A percentile compares a stretch with the other conserved stretches of the same genome.
Conservation (phyloP, 2,329 filamentous ascomycete genomes). For the Calonectria honghensis region DNA sequence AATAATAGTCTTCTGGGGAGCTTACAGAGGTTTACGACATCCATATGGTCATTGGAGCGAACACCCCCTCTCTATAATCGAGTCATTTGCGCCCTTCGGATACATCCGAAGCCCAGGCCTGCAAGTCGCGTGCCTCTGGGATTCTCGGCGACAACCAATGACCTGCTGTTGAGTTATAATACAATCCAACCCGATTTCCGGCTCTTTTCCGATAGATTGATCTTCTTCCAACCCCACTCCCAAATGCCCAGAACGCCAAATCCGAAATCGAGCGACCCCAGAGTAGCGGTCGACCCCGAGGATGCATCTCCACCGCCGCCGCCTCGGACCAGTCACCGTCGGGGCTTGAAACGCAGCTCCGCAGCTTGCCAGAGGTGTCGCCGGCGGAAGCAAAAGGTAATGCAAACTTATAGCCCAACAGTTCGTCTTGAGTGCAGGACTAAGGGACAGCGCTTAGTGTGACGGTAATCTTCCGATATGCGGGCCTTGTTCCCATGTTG, state of each 20-base stretch:
- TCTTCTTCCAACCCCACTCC: background rate
- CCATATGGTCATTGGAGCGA: background rate
- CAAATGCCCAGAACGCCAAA: slow-evolving; percentile 15
- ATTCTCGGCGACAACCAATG: background rate
- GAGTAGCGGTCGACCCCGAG: slow-evolving; percentile 18
- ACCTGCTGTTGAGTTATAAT: background rate
- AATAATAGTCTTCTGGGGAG: background rate
- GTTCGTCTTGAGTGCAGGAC: background rate
- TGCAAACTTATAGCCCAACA: no score
- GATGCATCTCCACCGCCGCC: background rate
- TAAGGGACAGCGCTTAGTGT: slow-evolving; percentile 36
- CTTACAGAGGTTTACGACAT: background rate
- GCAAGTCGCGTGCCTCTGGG: background rate
- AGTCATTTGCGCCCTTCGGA: background rate
- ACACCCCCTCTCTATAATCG: background rate
- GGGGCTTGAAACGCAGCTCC: slow-evolving; percentile 47
- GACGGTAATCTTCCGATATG: slow-evolving; percentile 49
- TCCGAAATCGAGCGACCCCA: background rate
- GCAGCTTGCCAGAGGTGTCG: slow-evolving; percentile 51
- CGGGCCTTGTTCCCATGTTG: slow-evolving; percentile 44
- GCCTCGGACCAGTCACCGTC: slow-evolving; percentile 33
- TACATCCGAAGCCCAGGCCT: slow-evolving; percentile 13
- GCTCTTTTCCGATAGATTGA: slow-evolving; percentile 15
- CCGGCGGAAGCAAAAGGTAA: slow-evolving; percentile 49
- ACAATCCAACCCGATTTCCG: background rate